These are phyloP conservation scores for Grosmannia clavigera DNA, from an alignment of 2,329 filamentous ascomycete species.

Conservation along the genomic window DNA sequence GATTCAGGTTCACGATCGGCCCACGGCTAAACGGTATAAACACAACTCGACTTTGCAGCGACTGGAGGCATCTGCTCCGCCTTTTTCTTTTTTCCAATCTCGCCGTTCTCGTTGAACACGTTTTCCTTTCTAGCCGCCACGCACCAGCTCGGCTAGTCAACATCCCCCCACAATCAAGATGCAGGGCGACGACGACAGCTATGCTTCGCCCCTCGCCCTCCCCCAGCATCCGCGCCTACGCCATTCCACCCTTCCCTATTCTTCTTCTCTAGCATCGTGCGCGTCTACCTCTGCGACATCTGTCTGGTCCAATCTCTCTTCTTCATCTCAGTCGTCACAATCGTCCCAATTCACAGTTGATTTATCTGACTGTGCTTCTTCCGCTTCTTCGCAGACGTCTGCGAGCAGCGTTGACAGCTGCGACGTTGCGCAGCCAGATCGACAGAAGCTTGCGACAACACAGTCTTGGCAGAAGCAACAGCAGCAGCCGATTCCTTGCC, in stretches of 20 bases:
- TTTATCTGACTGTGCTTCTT: conserved; percentile 15
- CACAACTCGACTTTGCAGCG: conserved; percentile 12
- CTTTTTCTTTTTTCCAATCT: conserved; percentile 9
- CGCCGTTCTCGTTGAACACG: conserved; percentile 5
- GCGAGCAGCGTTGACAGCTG: conserved; percentile 7
- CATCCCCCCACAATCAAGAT: conserved; percentile 33
- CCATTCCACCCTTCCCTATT: conserved; percentile 44
- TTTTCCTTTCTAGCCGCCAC: neutral
- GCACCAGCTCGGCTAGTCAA: conserved; percentile 4
- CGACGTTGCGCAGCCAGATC: conserved; percentile 1
- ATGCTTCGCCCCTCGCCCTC: conserved; percentile 40
- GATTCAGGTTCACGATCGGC: conserved; percentile 12
- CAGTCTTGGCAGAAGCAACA: conserved; percentile 7
- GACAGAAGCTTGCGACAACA: conserved; percentile 5
- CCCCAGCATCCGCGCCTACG: conserved; percentile 18
- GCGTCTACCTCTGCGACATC: conserved; percentile 66
- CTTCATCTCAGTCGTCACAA: conserved; percentile 6
- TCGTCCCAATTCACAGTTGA: conserved; percentile 3
- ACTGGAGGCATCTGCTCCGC: conserved; percentile 9
- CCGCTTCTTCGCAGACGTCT: conserved; percentile 10
- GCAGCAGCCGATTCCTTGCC: conserved; percentile 19
- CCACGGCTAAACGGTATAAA: conserved; percentile 10
- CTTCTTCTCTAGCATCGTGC: conserved; percentile 59
- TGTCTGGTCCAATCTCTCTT: conserved; percentile 57
- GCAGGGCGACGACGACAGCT: conserved; percentile 39